These are phyloP conservation scores for Rhizomucor pusillus DNA, from an alignment of 371 early-diverging fungal species.

Conservation along the genomic window DNA sequence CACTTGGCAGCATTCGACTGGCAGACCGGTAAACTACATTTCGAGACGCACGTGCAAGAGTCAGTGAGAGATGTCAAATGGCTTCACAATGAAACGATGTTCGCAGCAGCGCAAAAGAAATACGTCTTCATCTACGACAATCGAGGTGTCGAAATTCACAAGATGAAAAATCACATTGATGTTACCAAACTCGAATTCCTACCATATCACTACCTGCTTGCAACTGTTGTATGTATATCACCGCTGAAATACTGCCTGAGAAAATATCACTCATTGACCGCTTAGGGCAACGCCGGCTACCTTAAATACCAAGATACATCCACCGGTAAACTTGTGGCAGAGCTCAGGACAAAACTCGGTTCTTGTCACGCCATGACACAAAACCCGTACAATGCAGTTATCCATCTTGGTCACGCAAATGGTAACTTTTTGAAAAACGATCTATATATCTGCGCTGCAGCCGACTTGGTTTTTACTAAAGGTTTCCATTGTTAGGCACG, in stretches of 20 bases:
- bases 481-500: conserved; percentile 46
- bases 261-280: neutral
- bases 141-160: conserved; percentile 93
- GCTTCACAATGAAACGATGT: conserved; percentile 97
- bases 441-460: too few species aligned
- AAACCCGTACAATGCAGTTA: conserved; percentile 92
- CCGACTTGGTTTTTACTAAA: too few species aligned
- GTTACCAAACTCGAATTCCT: conserved; percentile 88
- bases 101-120: conserved; percentile 96
- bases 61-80: conserved; percentile 89
- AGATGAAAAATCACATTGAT: conserved; percentile 81
- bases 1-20: conserved; percentile 94
- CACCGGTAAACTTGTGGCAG: conserved; percentile 88
- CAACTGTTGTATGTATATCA: conserved; percentile 68
- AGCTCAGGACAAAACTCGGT: conserved; percentile 79
- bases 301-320: conserved; percentile 97
- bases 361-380: conserved; percentile 82
- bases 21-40: conserved; percentile 77
- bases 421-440: conserved; percentile 68
- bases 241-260: too few species aligned
- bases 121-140: conserved; percentile 96
- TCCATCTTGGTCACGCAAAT: conserved; percentile 90
- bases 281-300: conserved; percentile 75
- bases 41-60: conserved; percentile 90
- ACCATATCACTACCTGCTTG: conserved; percentile 96